Base-by-base conservation (phyloP, 2,329 filamentous ascomycete species). In the Fusarium anguioides region DNA sequence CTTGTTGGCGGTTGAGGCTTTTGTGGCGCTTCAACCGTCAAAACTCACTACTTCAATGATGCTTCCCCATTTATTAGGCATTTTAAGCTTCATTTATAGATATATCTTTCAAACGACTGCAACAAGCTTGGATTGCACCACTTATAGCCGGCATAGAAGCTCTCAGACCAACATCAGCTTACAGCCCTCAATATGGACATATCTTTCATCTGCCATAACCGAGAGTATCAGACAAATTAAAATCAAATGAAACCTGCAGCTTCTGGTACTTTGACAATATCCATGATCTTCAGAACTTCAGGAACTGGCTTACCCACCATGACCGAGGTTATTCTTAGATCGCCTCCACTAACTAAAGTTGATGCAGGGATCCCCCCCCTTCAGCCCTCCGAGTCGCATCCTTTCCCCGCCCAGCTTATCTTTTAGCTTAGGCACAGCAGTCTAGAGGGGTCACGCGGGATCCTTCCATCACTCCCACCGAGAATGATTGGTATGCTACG, bases 401-500 rank as follows among this genome's bases (percentile, higher is more conserved):
- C 55, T 17, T 37, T 35, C 59, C 58, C 60, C 49, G 42, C 39
- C 17, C 21, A 48, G 41, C 42, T 45, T 49, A 58, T 57, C 49
- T 11, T 31, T n/a, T n/a, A 29, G 27, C 6, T 29, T 11, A n/a
- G n/a, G n/a, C n/a, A n/a, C n/a, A n/a, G n/a, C n/a, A n/a, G n/a
- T n/a, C 24, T 26, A 39, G 48, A 12, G 27, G 27, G 11, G 8
- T 63, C 44, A 57, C 58, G 52, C 45, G 44, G 21, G 29, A 18
- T n/a, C 12, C 24, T 31, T 27, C 24, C 21, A 20, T 54, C 23
- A 45, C 47, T 45, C 26, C 21, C 24, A 47, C 39, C n/a, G n/a
- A 26, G 35, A 11, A 37, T 39, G 12, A 61, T 58, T 45, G 27
- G 24, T n/a, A 23, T 63, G 64, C 51, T 66, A 66, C 64, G 64